A percentile compares a stretch with the other conserved stretches of the same genome.
Evolutionary conservation across 2,329 filamentous ascomycete genomes (phyloP).

Genomic region (Fusarium pseudocircinatum): DNA sequence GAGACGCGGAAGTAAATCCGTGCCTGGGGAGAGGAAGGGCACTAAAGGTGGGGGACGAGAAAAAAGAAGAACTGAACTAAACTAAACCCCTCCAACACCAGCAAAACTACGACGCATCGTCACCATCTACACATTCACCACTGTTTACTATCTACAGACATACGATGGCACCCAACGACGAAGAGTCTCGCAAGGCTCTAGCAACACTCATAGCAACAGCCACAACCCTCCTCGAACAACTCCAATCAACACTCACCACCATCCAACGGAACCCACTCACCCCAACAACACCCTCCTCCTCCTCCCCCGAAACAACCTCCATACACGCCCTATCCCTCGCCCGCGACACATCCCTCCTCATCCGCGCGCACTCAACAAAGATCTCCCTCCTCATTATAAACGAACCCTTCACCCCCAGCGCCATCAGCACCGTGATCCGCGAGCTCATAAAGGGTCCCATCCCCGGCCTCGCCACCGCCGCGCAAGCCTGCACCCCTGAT

Average conservation of each 20-base stretch:
- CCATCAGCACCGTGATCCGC: conserved; percentile 74
- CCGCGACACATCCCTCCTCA: conserved; percentile 74
- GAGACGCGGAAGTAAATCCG: conserved; percentile 17
- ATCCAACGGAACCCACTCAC: conserved; percentile 47
- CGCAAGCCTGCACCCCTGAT: conserved; percentile 69
- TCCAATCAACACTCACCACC: conserved; percentile 54
- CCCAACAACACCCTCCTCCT: conserved; percentile 11
- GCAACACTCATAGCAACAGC: conserved; percentile 52
- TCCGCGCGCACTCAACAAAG: conserved; percentile 87
- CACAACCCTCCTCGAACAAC: conserved; percentile 51
- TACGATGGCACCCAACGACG: conserved; percentile 35
- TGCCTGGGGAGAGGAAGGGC: conserved; percentile 1
- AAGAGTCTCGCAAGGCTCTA: conserved; percentile 50
- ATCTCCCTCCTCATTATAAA: conserved; percentile 88
- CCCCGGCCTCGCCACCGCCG: conserved; percentile 76
- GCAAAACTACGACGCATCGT: conserved; percentile 9
- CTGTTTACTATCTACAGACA: too few species aligned
- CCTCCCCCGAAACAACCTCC: conserved; percentile 30
- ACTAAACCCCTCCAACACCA: conserved; percentile 40
- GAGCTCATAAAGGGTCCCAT: conserved; percentile 79
- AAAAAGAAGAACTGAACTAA: conserved; percentile 14
- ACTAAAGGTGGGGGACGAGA: conserved; percentile 36
- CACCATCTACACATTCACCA: not conserved
- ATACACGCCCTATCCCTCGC: conserved; percentile 73
- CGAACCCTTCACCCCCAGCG: conserved; percentile 84